Evolutionary conservation across 768 basidiomycete genomes (phyloP).

Genomic region (Galerina sulciceps): DNA sequence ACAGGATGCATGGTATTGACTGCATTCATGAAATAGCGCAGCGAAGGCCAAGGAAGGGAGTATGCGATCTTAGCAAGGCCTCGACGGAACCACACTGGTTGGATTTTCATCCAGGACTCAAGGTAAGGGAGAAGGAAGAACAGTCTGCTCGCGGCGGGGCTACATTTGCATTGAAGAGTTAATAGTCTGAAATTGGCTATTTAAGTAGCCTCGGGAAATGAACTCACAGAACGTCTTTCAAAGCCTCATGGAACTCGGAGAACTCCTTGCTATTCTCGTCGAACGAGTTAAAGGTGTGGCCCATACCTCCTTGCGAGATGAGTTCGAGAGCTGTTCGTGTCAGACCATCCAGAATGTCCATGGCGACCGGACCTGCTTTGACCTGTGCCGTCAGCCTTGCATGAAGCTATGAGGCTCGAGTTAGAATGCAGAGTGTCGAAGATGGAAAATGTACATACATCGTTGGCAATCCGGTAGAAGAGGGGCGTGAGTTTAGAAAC

Average conservation of each 20-base stretch:
- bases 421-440: too few relatives aligned
- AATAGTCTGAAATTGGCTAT: not conserved
- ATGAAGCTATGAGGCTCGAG: not conserved
- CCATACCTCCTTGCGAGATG: not conserved
- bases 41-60: not conserved
- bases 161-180: too few relatives aligned
- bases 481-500: not conserved
- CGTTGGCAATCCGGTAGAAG: not conserved
- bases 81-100: not conserved
- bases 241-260: not conserved
- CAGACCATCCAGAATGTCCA: not conserved
- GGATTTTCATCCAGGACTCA: not conserved
- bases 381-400: not conserved
- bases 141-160: not conserved
- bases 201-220: not conserved
- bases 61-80: not conserved
- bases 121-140: not conserved
- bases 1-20: not conserved
- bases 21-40: not conserved
- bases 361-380: not conserved
- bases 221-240: not conserved
- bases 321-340: not conserved
- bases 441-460: too few relatives aligned
- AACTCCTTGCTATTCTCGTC: not conserved
- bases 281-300: not conserved